Conservation (phyloP, 148 eudicot species). For the Drosera capensis region DNA sequence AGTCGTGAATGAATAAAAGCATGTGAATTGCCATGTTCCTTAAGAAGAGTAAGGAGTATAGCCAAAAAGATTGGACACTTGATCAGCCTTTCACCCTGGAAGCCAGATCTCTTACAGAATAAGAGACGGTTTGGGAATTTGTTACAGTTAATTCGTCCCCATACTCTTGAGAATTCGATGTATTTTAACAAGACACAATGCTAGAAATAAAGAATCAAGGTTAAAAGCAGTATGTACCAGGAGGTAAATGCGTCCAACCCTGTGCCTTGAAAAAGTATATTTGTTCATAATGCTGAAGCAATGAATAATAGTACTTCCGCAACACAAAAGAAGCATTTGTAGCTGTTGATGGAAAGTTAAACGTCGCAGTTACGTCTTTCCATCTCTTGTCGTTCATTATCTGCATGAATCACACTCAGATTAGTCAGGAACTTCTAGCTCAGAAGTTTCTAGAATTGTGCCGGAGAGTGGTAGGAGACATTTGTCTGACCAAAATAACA, state of each 20-base stretch:
- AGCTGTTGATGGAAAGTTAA: slow-evolving; percentile 82
- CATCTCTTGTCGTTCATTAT: slow-evolving; percentile 57
- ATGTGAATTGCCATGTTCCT: no score
- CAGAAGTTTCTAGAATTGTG: neutral
- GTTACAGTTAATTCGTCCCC: neutral
- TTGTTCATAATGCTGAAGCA: slow-evolving; percentile 68
- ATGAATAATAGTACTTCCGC: slow-evolving; percentile 61
- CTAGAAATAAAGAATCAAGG: neutral
- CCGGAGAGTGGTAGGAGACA: neutral
- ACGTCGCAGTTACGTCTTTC: slow-evolving; percentile 73
- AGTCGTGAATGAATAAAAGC: no score
- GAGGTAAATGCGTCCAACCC: slow-evolving; percentile 33
- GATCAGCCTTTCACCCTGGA: no score
- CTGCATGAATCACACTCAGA: slow-evolving; percentile 19
- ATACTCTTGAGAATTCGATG: no score
- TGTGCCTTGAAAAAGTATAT: slow-evolving; percentile 64
- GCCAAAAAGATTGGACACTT: no score
- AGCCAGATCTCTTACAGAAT: no score
- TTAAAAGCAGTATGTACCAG: slow-evolving; percentile 30
- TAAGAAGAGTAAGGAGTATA: no score
- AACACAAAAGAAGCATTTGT: slow-evolving; percentile 89
- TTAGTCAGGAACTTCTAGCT: neutral
- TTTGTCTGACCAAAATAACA: neutral
- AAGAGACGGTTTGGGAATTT: no score
- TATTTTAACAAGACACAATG: neutral